Evolutionary conservation across 192 early-diverging fungal genomes (phyloP), one percentile per base, ranked within the genome.

Genomic region (Coemansia furcata): DNA sequence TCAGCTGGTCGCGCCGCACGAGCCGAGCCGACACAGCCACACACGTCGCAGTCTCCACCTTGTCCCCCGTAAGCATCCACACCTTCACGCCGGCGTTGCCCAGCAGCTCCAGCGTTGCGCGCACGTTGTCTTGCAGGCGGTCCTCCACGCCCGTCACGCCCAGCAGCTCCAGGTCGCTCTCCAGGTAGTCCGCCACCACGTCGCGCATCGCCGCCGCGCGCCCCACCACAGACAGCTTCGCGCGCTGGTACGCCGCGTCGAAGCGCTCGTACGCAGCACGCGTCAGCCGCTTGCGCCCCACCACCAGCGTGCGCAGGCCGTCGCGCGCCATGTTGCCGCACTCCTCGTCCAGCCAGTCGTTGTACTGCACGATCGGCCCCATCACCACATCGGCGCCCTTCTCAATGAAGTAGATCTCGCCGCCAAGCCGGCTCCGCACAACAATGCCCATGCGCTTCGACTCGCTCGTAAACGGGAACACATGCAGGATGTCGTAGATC

Each of bases 61-160:
- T 98, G 81, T 98, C 96, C 54, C 96, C 94, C 0, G 96, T 98
- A 47, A 98, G 86, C 96, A 98, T 98, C 96, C 96, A 98, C 26
- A 98, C 92, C 66, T 89, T 91, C 43, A 97, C 63, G 10, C 95
- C 94, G 17, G 96, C 94, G 73, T 96, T 95, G 61, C 94, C 83
- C 73, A 98, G 69, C 12, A 91, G 73, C 83, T 97, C 95, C 10
- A 98, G 77, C 19, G 94, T 98, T 6, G 85, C 80, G 65, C 92
- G 92, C 57, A 98, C 95, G 43, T 91, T 90, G 71, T 97, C 94
- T 71, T 98, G 96, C 63, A 98, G 79, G 70, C 94, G 94, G 70
- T 98, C 96, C 73, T 98, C 96, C 42, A 98, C 95, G 19, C 95
- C 96, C 0, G 95, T 98, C 55, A 97, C 61, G 9, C 96, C 96